Base-by-base conservation (phyloP, 306 rosid genomes). In the Cyclanthera cordifolia region DNA sequence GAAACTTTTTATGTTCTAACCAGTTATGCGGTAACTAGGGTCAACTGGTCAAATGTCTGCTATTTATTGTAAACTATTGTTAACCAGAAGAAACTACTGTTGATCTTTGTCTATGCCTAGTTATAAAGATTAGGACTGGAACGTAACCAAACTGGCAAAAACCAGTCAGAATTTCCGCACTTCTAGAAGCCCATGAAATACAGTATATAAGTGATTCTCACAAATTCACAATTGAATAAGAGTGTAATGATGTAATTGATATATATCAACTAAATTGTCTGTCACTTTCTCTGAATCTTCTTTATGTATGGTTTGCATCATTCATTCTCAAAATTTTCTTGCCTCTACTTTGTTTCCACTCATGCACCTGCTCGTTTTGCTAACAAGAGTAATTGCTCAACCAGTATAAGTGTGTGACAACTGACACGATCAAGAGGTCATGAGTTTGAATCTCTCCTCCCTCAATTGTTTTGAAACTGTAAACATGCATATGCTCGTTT, bases 281-380 rank as follows among this genome's bases (percentile, higher is more conserved):
- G 46, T n/a, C 16, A 34, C 16, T 1, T 59, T 59, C 16, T 23
- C 32, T 10, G 32, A 53, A 2, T 53, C 15, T 53, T 53, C 8
- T 53, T 53, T 10, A 54, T 59, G 67, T 45, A 20, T 15, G 20
- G 55, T 25, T 66, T 47, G 55, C 53, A 45, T 46, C 71, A 5
- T 66, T 21, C 68, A 61, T 61, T 30, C 52, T 67, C 34, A 56
- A 24, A 67, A 67, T 16, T 27, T 46, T 48, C 57, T 30, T 7
- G n/a, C n/a, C 24, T 46, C 5, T 65, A 46, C 23, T 4, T 47
- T 47, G 47, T 43, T 65, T 46, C 34, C 20, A 25, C 21, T 66
- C 39, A 23, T 3, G 11, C 71, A 13, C 41, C 23, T 47, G 71
- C 71, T 16, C 24, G 7, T 61, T 37, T n/a, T n/a, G n/a, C n/a